phyloP scores from a whole-genome alignment of 805 yeast genomes.

The Wickerhamiella domercqiae region DNA sequence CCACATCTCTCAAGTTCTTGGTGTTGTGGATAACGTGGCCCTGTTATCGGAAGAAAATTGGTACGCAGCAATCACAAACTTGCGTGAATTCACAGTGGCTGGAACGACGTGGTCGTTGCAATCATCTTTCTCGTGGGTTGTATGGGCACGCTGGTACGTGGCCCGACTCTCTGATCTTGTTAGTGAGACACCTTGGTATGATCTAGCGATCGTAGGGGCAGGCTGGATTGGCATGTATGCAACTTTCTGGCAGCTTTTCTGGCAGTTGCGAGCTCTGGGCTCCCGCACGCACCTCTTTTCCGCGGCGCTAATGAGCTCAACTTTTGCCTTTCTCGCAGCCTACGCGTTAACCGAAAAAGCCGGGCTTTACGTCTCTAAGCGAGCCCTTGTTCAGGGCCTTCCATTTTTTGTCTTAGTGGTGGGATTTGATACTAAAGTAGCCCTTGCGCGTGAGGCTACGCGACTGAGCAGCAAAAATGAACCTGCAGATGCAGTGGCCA shows the following conservation, averaged over 20 bases:
- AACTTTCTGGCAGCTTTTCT: conserved; percentile 57
- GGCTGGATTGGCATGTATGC: conserved; percentile 84
- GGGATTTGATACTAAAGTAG: conserved; percentile 78
- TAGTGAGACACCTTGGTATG: conserved; percentile 70
- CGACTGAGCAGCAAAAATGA: conserved; percentile 14
- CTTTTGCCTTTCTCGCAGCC: conserved; percentile 73
- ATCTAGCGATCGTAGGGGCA: conserved; percentile 56
- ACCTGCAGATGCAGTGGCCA: conserved; percentile 32
- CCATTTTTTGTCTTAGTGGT: conserved; percentile 86
- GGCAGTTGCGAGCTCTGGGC: conserved; percentile 63
- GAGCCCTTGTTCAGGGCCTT: conserved; percentile 73
- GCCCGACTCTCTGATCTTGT: conserved; percentile 22
- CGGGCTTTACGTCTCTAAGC: conserved; percentile 47
- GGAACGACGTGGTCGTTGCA: conserved; percentile 27
- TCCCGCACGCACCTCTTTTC: conserved; percentile 80
- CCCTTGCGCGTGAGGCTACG: conserved; percentile 37
- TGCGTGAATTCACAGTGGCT: conserved; percentile 4
- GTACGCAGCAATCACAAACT: background rate
- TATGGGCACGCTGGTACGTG: conserved; percentile 24
- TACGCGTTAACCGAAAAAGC: conserved; percentile 43
- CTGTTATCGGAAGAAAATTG: background rate
- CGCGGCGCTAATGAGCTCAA: conserved; percentile 61
- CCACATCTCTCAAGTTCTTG: conserved; percentile 6
- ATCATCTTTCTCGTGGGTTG: conserved; percentile 27
- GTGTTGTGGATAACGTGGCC: background rate